Conservation (phyloP, 2,329 filamentous ascomycete genomes). For the Aspergillus niger region DNA sequence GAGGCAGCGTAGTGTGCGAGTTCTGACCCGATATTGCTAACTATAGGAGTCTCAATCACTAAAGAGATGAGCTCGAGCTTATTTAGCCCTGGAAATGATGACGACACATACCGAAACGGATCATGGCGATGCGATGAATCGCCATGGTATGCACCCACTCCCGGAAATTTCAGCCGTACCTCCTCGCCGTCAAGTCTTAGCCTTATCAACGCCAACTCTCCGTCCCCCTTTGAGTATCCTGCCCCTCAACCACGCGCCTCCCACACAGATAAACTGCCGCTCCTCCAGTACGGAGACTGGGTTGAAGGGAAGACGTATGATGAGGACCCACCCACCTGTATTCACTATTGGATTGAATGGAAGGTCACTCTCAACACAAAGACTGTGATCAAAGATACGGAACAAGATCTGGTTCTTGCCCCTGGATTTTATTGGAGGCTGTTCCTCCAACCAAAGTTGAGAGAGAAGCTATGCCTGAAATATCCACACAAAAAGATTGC, state of each 20-base stretch:
- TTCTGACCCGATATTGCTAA: constrained; percentile 12
- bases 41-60: constrained; percentile 7
- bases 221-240: constrained; percentile 1
- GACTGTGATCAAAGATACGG: neutral
- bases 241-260: constrained; percentile 4
- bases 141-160: constrained; percentile 10
- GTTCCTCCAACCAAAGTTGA: too few species aligned
- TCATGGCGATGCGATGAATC: constrained; percentile 9
- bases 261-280: constrained; percentile 5
- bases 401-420: too few species aligned
- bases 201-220: constrained; percentile 1
- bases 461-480: too few species aligned
- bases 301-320: constrained; percentile 17
- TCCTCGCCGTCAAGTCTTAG: constrained; percentile 8
- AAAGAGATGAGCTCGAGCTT: neutral
- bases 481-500: too few species aligned
- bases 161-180: constrained; percentile 9
- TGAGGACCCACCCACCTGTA: constrained; percentile 16
- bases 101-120: constrained; percentile 1
- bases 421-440: too few species aligned
- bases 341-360: constrained; percentile 22
- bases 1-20: constrained; percentile 10
- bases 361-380: constrained; percentile 19
- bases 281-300: constrained; percentile 17
- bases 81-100: constrained; percentile 6